A percentile compares a stretch with the other conserved stretches of the same genome.
phyloP scores from a whole-genome alignment of 257 asterid species.

The Solanum dulcamara region DNA sequence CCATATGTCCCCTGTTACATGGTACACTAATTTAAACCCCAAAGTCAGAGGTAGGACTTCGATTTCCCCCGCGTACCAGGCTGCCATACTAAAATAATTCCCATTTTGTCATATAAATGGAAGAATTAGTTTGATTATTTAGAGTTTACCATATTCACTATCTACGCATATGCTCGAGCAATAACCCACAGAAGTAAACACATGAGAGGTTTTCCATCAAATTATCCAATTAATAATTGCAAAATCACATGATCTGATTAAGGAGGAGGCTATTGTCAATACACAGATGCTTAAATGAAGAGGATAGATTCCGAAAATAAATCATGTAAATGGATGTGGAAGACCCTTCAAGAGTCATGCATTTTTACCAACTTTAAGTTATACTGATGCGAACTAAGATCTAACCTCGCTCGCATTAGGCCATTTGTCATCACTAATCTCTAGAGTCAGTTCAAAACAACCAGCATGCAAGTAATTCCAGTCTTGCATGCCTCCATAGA shows the following conservation, averaged over 20 bases:
- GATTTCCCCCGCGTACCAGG: neutral
- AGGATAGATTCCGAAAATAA: neutral
- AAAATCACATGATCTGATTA: neutral
- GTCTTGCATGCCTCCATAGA: conserved; percentile 99
- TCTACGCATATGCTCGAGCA: neutral
- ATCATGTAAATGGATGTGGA: neutral
- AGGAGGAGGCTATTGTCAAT: neutral
- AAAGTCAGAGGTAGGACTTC: neutral
- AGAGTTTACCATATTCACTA: neutral
- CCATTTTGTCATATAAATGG: neutral
- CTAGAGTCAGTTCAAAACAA: conserved; percentile 90
- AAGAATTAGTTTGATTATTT: neutral
- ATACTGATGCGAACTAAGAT: conserved; percentile 4
- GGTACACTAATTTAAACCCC: neutral
- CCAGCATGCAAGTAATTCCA: conserved; percentile 75
- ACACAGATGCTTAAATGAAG: neutral
- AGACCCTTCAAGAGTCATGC: neutral
- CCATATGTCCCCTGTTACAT: neutral
- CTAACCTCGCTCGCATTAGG: conserved; percentile 76
- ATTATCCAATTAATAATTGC: neutral
- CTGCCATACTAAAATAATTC: neutral
- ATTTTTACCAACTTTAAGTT: neutral
- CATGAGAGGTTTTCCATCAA: neutral
- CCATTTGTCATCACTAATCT: conserved; percentile 94
- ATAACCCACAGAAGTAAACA: neutral